Evolutionary conservation across 2,329 filamentous ascomycete genomes (phyloP), one percentile per base, ranked within the genome.

Genomic region (Emmonsia crescens): DNA sequence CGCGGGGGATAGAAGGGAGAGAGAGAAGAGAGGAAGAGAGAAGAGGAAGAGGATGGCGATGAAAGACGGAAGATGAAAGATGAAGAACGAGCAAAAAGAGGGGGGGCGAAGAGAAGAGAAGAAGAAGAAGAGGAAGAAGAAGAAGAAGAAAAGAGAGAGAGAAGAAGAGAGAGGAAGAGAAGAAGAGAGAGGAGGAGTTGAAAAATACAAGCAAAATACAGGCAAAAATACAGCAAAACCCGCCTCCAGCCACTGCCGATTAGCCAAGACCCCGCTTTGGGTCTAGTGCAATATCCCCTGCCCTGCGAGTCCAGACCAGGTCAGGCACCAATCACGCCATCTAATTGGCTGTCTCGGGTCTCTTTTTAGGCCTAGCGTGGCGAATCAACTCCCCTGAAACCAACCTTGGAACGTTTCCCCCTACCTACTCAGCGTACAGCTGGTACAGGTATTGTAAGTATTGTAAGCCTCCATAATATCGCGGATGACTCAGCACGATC

Each of bases 51-150:
- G 61, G 64, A 62, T 10, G 52, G 60, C 24, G 58, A 46, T n/a
- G 55, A 48, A 49, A 16, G 55, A 42, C 12, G 61, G 60, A 65
- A 59, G 51, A 44, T 61, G 54, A 46, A 61, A 62, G 61, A 62
- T 62, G 63, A 64, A 67, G 66, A 69, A 68, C 65, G 65, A 68
- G 66, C 66, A 62, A 67, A 70, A 70, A 62, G 60, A 61, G 60
- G 61, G 58, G 62, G 62, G 59, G 56, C 38, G 61, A 57, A 62
- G 64, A 64, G 60, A 66, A 61, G 69, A 61, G 66, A 63, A 64
- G 66, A 67, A 64, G 61, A 63, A 65, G 62, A 61, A 61, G 65
- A 63, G 64, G 63, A 63, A 64, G 66, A 65, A 49, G 57, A 59
- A 64, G 60, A n/a, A 51, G 48, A 62, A 60, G 49, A 58, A 64